phyloP scores from a whole-genome alignment of 1,284 basidiomycete genomes.

The Ustilago cynodontis region DNA sequence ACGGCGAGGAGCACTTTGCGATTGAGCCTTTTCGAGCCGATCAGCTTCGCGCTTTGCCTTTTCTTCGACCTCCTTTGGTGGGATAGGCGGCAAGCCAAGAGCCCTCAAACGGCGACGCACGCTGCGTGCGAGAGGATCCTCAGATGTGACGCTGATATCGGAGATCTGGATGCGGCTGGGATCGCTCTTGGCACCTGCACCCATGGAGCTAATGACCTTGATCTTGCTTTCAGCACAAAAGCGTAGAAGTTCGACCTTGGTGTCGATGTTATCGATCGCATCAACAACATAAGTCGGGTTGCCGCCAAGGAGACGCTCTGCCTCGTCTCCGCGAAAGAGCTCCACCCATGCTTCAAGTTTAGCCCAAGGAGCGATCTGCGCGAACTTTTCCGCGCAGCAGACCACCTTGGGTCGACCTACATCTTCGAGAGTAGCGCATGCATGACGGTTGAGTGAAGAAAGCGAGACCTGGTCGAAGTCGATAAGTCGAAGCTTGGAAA shows the following conservation, averaged over 20 bases:
- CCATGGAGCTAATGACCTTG: constrained; percentile 88
- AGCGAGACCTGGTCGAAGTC: constrained; percentile 71
- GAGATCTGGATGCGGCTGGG: constrained; percentile 93
- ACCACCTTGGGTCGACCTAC: constrained; percentile 94
- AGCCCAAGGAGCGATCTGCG: constrained; percentile 78
- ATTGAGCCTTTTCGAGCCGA: constrained; percentile 39
- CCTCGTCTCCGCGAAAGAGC: constrained; percentile 60
- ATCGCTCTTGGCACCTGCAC: constrained; percentile 95
- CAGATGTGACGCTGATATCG: constrained; percentile 91
- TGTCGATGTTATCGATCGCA: constrained; percentile 93
- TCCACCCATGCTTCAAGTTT: constrained; percentile 73
- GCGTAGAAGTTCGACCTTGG: constrained; percentile 75
- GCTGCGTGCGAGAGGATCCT: constrained; percentile 92
- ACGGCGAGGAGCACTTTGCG: background rate
- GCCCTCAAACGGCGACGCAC: constrained; percentile 83
- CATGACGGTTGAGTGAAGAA: constrained; percentile 78
- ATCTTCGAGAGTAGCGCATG: constrained; percentile 88
- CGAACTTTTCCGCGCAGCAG: constrained; percentile 81
- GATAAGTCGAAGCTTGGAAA: constrained; percentile 64
- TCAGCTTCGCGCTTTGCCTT: constrained; percentile 31
- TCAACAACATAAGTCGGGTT: constrained; percentile 66
- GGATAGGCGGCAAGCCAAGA: constrained; percentile 59
- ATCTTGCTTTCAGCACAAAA: constrained; percentile 65
- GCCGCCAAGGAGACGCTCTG: constrained; percentile 49
- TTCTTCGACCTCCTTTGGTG: constrained; percentile 51